Conservation (phyloP, 352 stramenopile species). For the Phytopythium montanum region DNA sequence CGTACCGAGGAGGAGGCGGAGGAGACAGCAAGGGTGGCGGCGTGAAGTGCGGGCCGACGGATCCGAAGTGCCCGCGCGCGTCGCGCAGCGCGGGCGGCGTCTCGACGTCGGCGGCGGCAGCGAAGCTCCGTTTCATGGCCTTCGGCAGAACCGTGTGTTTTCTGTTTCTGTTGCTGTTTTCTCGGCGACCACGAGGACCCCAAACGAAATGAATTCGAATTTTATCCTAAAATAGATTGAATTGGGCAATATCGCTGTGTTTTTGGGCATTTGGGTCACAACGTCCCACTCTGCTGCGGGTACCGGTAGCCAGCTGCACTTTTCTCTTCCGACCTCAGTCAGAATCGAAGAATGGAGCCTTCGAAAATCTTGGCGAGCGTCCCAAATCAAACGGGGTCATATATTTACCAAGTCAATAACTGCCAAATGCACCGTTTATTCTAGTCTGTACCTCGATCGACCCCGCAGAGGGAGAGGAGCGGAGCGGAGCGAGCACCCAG, state of each 20-base stretch:
- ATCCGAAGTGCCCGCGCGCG: constrained; percentile 5
- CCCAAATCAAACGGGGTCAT: not conserved
- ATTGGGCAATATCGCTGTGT: not conserved
- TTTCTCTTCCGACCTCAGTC: not conserved
- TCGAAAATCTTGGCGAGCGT: not conserved
- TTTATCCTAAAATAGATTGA: not conserved
- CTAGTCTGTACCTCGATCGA: not conserved
- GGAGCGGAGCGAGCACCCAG: not conserved
- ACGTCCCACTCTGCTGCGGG: not conserved
- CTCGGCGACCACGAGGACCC: not conserved
- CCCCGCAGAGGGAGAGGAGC: not conserved
- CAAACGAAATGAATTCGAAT: not conserved
- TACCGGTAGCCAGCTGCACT: constrained; percentile 3
- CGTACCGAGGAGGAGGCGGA: not conserved
- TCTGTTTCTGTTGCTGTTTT: constrained; percentile 4
- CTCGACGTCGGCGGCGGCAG: not conserved
- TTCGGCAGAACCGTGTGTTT: constrained; percentile 2
- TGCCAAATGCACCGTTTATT: not conserved
- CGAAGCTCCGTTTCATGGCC: constrained; percentile 2
- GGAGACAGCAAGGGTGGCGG: not conserved
- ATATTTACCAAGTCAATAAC: not conserved
- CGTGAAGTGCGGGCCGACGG: constrained; percentile 2
- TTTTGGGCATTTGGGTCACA: not conserved
- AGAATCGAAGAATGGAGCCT: not conserved
- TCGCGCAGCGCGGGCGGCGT: not conserved